Conservation (phyloP, 306 rosid species). For the Potentilla sterilis region DNA sequence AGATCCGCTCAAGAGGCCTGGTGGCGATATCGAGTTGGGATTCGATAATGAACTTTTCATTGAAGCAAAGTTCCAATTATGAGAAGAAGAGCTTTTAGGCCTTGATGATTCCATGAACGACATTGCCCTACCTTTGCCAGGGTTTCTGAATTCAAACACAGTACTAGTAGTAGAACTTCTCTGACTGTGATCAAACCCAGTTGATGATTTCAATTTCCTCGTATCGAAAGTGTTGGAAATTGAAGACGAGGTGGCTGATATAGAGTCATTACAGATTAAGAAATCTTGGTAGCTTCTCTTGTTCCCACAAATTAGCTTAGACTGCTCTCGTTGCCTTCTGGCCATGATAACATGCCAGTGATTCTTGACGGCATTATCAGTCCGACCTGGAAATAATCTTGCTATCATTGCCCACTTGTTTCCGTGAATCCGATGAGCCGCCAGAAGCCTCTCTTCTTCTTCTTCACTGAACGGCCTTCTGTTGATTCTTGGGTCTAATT, state of each 20-base stretch:
- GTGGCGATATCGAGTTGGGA: neutral
- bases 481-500: conserved; percentile 90
- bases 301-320: conserved; percentile 43
- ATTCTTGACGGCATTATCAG: conserved; percentile 94
- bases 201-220: conserved; percentile 28
- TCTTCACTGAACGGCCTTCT: conserved; percentile 88
- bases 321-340: conserved; percentile 82
- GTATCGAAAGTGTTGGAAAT: conserved; percentile 19
- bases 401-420: conserved; percentile 98
- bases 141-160: conserved; percentile 44
- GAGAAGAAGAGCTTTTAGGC: conserved; percentile 32
- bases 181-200: conserved; percentile 23
- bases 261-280: neutral
- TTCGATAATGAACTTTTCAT: conserved; percentile 16
- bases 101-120: conserved; percentile 23
- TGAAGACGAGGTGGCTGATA: conserved; percentile 21
- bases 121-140: conserved; percentile 24
- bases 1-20: conserved; percentile 21
- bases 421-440: conserved; percentile 83
- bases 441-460: conserved; percentile 79
- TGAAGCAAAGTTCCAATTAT: conserved; percentile 65
- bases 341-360: conserved; percentile 99
- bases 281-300: conserved; percentile 54
- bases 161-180: neutral
- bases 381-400: conserved; percentile 81